phyloP scores from a whole-genome alignment of 345 rosid species.

The Jatropha curcas region DNA sequence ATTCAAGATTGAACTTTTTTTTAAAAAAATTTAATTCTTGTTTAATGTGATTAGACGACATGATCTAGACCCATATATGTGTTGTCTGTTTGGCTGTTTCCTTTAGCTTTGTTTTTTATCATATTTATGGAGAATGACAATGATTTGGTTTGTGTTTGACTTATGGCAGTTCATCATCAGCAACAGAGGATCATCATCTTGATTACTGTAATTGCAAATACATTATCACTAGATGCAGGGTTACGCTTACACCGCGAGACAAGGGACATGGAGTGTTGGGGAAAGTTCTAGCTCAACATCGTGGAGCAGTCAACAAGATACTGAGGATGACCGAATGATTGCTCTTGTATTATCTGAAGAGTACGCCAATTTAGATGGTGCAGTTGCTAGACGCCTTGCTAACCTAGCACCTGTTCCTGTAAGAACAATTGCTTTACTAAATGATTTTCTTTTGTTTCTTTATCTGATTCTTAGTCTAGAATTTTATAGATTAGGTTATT shows the following conservation, averaged over 20 bases:
- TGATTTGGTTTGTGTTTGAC: background rate
- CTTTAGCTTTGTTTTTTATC: background rate
- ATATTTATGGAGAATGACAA: background rate
- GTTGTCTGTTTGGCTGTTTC: too few species aligned
- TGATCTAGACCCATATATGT: too few species aligned
- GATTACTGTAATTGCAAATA: background rate
- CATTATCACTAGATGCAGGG: conserved; percentile 2
- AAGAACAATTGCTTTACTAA: conserved; percentile 15
- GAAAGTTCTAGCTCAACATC: conserved; percentile 85
- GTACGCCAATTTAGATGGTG: conserved; percentile 67
- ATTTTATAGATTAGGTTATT: background rate
- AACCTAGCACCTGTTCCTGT: conserved; percentile 79
- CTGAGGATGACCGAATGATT: conserved; percentile 86
- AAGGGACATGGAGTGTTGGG: conserved; percentile 46
- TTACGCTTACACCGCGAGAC: conserved; percentile 13
- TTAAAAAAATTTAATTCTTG: too few species aligned
- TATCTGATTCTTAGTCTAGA: too few species aligned
- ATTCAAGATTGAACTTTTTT: too few species aligned
- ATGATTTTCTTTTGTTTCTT: background rate
- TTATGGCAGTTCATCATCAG: conserved; percentile 1
- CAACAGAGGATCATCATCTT: background rate
- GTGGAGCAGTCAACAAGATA: conserved; percentile 67
- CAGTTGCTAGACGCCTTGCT: conserved; percentile 74
- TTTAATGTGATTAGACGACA: too few species aligned
- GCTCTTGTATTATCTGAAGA: conserved; percentile 81